Evolutionary conservation across 768 basidiomycete genomes (phyloP).

Genomic region (Russula olivacea): DNA sequence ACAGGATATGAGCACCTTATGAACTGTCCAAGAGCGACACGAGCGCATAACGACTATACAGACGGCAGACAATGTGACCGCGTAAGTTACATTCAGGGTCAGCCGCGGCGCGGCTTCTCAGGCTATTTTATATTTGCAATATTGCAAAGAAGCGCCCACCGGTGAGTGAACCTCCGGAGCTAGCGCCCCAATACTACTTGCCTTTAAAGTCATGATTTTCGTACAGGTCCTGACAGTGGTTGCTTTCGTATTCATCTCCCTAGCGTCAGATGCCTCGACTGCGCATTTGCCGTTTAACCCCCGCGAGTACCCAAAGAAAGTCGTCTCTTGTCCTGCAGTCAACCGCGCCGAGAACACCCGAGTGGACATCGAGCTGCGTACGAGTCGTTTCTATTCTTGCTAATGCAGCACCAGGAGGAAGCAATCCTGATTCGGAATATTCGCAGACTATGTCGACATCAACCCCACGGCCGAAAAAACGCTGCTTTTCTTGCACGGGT

Average conservation of each 20-base stretch:
- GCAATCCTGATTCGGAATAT: neutral
- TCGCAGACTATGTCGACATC: slow-evolving; percentile 48
- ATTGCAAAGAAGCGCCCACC: neutral
- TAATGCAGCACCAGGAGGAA: neutral
- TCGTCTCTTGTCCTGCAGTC: slow-evolving; percentile 14
- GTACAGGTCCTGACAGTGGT: neutral
- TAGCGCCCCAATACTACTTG: neutral
- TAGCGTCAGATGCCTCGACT: neutral
- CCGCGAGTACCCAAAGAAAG: slow-evolving; percentile 18
- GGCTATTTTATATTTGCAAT: too few species aligned
- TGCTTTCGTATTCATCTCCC: neutral
- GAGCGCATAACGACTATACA: too few species aligned
- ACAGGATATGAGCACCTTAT: neutral
- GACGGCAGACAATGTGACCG: too few species aligned
- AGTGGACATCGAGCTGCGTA: slow-evolving; percentile 20
- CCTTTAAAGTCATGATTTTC: neutral
- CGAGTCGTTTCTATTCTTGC: neutral
- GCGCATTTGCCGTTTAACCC: slow-evolving; percentile 10
- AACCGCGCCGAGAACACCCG: slow-evolving; percentile 18
- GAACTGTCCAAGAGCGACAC: neutral
- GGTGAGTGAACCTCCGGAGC: neutral
- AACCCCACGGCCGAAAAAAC: slow-evolving; percentile 48
- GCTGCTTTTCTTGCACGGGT: slow-evolving; percentile 69
- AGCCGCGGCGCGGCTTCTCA: too few species aligned
- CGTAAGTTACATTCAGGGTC: too few species aligned